Evolutionary conservation across 306 rosid genomes (phyloP).

Genomic region (Cicer pinnatifidum): DNA sequence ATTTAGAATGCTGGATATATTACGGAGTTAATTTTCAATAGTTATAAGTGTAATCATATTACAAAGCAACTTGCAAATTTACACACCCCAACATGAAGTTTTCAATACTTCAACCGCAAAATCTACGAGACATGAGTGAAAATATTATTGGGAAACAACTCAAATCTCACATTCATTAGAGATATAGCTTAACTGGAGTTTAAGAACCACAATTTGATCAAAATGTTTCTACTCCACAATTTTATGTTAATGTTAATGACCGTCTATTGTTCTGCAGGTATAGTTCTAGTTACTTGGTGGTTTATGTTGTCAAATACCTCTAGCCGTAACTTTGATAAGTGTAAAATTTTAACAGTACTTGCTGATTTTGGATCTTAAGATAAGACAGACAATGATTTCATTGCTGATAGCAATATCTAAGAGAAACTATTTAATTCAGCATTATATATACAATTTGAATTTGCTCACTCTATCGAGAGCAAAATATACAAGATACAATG

Average conservation of each 20-base stretch:
- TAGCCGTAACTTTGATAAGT: neutral
- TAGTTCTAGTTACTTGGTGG: too few species aligned
- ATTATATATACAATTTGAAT: constrained; percentile 46
- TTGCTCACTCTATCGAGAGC: constrained; percentile 38
- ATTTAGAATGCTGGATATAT: neutral
- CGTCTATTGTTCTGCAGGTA: too few species aligned
- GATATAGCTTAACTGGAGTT: too few species aligned
- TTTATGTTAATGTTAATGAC: too few species aligned
- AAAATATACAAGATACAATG: constrained; percentile 40
- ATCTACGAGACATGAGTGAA: neutral
- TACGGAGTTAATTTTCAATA: neutral
- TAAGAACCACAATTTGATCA: too few species aligned
- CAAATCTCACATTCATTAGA: too few species aligned
- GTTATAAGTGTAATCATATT: neutral
- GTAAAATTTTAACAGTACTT: neutral
- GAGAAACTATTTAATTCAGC: constrained; percentile 20
- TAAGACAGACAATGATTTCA: neutral
- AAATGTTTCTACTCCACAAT: too few species aligned
- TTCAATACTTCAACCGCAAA: neutral
- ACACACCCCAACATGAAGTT: neutral
- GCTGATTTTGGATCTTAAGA: neutral
- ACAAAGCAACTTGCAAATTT: neutral
- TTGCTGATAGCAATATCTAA: neutral
- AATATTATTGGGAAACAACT: too few species aligned
- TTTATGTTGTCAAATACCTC: neutral